Conservation (phyloP, 2,329 filamentous ascomycete genomes). For the Fusarium sp. region DNA sequence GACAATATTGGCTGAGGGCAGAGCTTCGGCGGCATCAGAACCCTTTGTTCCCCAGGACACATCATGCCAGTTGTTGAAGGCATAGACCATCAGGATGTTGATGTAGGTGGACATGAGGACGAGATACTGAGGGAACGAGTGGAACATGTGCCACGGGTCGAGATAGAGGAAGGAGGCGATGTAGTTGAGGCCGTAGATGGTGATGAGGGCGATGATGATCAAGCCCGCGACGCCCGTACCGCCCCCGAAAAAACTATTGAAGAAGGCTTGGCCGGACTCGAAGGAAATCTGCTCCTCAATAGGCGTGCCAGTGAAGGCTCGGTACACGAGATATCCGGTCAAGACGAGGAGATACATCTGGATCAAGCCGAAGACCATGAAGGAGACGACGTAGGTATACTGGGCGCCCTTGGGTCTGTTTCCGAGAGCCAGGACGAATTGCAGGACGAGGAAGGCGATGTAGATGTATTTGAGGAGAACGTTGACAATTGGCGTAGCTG, state of each 20-base stretch:
- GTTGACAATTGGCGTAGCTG: slow-evolving; percentile 38
- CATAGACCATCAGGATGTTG: slow-evolving; percentile 43
- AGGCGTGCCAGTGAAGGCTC: slow-evolving; percentile 31
- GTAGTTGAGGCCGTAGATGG: slow-evolving; percentile 42
- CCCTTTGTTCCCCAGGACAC: slow-evolving; percentile 43
- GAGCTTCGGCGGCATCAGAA: slow-evolving; percentile 32
- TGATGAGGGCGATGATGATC: slow-evolving; percentile 39
- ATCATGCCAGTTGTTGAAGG: slow-evolving; percentile 44
- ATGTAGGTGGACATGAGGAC: slow-evolving; percentile 44
- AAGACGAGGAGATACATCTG: slow-evolving; percentile 38
- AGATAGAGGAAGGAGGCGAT: slow-evolving; percentile 41
- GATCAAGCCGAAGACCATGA: slow-evolving; percentile 40
- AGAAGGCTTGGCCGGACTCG: slow-evolving; percentile 31
- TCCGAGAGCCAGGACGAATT: slow-evolving; percentile 40
- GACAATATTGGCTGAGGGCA: slow-evolving; percentile 37
- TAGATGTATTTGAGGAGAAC: slow-evolving; percentile 41
- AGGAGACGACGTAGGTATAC: slow-evolving; percentile 41
- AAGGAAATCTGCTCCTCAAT: slow-evolving; percentile 41
- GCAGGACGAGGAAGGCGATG: slow-evolving; percentile 37
- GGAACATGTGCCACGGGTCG: slow-evolving; percentile 45
- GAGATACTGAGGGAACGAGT: slow-evolving; percentile 42
- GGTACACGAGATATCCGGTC: slow-evolving; percentile 40
- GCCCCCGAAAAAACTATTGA: slow-evolving; percentile 38
- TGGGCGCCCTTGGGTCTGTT: slow-evolving; percentile 40
- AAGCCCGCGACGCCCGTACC: slow-evolving; percentile 38